Evolutionary conservation across 495 filamentous ascomycete species (phyloP).

Genomic region (Aspergillus wentii): DNA sequence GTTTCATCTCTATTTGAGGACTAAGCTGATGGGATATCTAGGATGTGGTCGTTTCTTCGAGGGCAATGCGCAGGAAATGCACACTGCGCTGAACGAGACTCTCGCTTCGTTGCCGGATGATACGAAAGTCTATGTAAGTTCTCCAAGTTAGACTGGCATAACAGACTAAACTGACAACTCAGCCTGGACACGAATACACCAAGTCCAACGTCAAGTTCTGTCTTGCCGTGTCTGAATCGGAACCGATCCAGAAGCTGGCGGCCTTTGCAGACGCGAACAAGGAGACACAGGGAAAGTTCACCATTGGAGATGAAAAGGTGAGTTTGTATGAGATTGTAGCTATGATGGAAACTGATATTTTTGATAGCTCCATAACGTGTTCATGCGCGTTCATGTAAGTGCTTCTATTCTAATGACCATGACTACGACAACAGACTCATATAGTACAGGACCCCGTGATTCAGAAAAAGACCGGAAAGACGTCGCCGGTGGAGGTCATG

Average conservation of each 20-base stretch:
- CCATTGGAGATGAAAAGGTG: conserved; percentile 97
- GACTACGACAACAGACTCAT: neutral
- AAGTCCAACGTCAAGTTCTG: conserved; percentile 89
- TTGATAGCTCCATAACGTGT: conserved; percentile 84
- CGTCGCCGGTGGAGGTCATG: conserved; percentile 83
- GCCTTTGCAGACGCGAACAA: conserved; percentile 72
- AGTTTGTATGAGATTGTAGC: no score
- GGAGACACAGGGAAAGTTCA: conserved; percentile 93
- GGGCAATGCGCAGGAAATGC: conserved; percentile 85
- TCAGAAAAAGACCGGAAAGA: conserved; percentile 79
- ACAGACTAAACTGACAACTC: conserved; percentile 3
- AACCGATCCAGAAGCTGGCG: conserved; percentile 70
- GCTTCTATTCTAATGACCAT: neutral
- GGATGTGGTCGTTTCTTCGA: conserved; percentile 98
- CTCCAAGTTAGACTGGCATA: neutral
- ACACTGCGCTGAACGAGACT: conserved; percentile 83
- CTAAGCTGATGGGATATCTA: conserved; percentile 20
- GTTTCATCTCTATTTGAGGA: neutral
- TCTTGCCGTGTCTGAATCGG: conserved; percentile 64
- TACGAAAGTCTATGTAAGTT: conserved; percentile 82
- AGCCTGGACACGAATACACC: conserved; percentile 97
- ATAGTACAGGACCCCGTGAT: conserved; percentile 67
- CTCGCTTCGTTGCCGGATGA: conserved; percentile 81
- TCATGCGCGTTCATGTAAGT: conserved; percentile 84
- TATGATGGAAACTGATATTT: conserved; percentile 6